These are phyloP conservation scores for Ceratobasidium sp. DNA, from an alignment of 1,284 basidiomycete genomes.

Conservation along the genomic window DNA sequence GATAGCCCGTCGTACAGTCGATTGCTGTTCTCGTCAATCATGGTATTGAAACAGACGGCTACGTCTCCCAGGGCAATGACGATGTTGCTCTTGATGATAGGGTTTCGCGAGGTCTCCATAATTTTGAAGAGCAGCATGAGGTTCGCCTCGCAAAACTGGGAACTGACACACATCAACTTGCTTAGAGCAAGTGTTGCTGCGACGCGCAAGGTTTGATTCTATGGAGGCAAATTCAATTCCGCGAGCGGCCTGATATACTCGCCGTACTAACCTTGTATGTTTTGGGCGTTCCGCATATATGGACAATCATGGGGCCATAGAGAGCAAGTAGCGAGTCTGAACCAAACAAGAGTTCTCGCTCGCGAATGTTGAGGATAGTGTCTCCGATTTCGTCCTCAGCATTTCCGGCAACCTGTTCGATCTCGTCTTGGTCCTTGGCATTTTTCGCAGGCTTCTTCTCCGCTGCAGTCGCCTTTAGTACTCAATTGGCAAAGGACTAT, in stretches of 20 bases:
- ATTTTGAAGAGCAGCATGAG: slow-evolving; percentile 92
- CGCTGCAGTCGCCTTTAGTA: background rate
- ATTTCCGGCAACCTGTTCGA: slow-evolving; percentile 97
- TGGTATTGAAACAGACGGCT: slow-evolving; percentile 94
- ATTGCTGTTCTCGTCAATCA: slow-evolving; percentile 97
- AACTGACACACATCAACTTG: slow-evolving; percentile 97
- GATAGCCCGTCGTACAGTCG: slow-evolving; percentile 93
- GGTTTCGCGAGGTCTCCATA: slow-evolving; percentile 88
- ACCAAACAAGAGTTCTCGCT: slow-evolving; percentile 89
- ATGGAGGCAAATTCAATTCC: slow-evolving; percentile 26
- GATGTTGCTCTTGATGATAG: slow-evolving; percentile 92
- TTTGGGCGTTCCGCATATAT: slow-evolving; percentile 89
- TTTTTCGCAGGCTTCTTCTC: slow-evolving; percentile 39
- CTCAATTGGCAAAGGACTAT: too few relatives aligned
- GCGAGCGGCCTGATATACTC: background rate
- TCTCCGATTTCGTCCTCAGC: slow-evolving; percentile 99
- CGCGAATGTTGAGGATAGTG: slow-evolving; percentile 82
- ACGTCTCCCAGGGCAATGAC: slow-evolving; percentile 98
- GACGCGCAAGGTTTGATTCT: slow-evolving; percentile 88
- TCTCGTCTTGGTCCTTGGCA: slow-evolving; percentile 81
- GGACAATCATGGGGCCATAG: slow-evolving; percentile 90
- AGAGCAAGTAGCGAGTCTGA: slow-evolving; percentile 83
- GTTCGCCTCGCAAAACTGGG: slow-evolving; percentile 92
- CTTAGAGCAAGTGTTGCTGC: slow-evolving; percentile 90
- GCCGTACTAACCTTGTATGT: slow-evolving; percentile 75